These are phyloP conservation scores for Fusarium oligoseptatum DNA, from an alignment of 2,329 filamentous ascomycete genomes.

Conservation along the genomic window DNA sequence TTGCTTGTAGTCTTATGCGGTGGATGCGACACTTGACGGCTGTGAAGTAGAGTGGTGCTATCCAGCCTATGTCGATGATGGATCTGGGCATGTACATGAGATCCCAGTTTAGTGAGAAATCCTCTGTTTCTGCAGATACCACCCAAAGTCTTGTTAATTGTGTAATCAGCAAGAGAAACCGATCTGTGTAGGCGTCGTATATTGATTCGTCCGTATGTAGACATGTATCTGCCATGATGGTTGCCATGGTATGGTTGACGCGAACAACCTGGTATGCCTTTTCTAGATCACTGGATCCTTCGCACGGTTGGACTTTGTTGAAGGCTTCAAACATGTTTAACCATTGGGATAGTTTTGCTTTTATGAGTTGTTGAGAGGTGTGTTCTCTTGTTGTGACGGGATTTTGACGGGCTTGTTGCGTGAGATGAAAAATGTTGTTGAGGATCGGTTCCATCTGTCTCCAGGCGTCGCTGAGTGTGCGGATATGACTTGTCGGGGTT, in stretches of 20 bases:
- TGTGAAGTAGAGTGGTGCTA: conserved; percentile 60
- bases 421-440: conserved; percentile 41
- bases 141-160: conserved; percentile 35
- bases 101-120: conserved; percentile 15
- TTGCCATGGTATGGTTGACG: conserved; percentile 58
- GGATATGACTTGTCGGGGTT: conserved; percentile 7
- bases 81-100: conserved; percentile 49
- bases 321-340: conserved; percentile 44
- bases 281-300: conserved; percentile 32
- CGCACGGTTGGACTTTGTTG: conserved; percentile 11
- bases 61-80: conserved; percentile 59
- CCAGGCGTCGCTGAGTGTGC: conserved; percentile 39
- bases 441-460: conserved; percentile 29
- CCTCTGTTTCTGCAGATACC: conserved; percentile 8
- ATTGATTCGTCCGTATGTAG: conserved; percentile 50
- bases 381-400: conserved; percentile 3
- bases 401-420: conserved; percentile 28
- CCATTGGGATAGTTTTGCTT: conserved; percentile 39
- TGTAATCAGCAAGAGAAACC: conserved; percentile 52
- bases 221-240: conserved; percentile 57
- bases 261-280: conserved; percentile 49
- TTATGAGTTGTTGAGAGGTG: conserved; percentile 26
- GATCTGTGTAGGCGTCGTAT: conserved; percentile 52
- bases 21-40: conserved; percentile 62
- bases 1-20: conserved; percentile 55